Conservation (phyloP, 2,329 filamentous ascomycete species). For the Microdochium paspali region DNA sequence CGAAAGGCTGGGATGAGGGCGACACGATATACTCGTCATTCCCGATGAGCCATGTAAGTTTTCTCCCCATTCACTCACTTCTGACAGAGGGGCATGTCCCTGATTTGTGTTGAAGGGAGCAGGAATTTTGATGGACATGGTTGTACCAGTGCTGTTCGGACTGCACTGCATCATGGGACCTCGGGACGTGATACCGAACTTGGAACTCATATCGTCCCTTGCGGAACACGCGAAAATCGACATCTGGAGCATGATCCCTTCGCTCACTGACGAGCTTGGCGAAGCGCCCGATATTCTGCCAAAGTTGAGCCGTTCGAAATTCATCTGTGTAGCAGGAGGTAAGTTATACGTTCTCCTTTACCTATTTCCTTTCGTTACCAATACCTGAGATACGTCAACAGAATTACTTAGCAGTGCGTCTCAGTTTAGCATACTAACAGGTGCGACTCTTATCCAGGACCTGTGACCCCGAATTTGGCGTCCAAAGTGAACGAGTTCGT, state of each 20-base stretch:
- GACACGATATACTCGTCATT: conserved; percentile 24
- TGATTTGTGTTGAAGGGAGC: conserved; percentile 18
- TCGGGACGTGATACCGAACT: conserved; percentile 21
- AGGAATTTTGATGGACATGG: conserved; percentile 29
- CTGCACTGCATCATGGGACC: conserved; percentile 26
- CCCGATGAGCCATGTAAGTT: conserved; percentile 23
- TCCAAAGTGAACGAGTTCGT: conserved; percentile 21
- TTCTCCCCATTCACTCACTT: not conserved
- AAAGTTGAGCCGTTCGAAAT: conserved; percentile 21
- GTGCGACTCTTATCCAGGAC: conserved; percentile 5
- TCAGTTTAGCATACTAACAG: not conserved
- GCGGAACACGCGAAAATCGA: conserved; percentile 23
- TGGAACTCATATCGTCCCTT: conserved; percentile 22
- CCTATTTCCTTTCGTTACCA: not conserved
- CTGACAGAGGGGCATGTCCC: no score
- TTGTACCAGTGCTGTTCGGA: conserved; percentile 24
- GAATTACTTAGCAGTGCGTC: no score
- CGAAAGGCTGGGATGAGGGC: conserved; percentile 15
- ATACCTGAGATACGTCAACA: no score
- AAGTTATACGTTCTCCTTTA: not conserved
- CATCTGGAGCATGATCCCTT: conserved; percentile 27
- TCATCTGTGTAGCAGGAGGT: conserved; percentile 25
- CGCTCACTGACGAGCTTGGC: conserved; percentile 22
- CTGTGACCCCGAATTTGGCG: conserved; percentile 16
- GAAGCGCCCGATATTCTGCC: conserved; percentile 18